Conservation (phyloP, 768 basidiomycete genomes). For the Leccinum broughii region DNA sequence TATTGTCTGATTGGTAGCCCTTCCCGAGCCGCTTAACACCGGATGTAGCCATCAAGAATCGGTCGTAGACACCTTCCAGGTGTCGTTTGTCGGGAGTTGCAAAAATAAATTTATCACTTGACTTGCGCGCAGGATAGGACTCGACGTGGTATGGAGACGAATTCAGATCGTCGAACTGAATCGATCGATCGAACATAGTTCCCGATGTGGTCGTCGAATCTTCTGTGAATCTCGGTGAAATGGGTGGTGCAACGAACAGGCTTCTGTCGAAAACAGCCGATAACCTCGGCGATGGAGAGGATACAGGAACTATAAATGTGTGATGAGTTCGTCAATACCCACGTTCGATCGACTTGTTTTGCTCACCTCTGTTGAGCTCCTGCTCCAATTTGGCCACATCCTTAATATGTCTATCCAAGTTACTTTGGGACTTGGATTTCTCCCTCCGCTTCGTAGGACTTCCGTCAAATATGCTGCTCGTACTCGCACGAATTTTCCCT, state of each 20-base stretch:
- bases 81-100: slow-evolving; percentile 61
- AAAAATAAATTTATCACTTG: slow-evolving; percentile 35
- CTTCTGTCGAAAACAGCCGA: slow-evolving; percentile 69
- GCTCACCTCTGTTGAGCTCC: slow-evolving; percentile 64
- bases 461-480: slow-evolving; percentile 37
- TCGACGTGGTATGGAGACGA: slow-evolving; percentile 65
- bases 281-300: slow-evolving; percentile 49
- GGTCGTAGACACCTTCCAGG: slow-evolving; percentile 76
- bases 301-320: slow-evolving; percentile 33
- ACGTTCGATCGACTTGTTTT: not conserved
- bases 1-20: slow-evolving; percentile 76
- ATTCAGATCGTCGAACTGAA: slow-evolving; percentile 46
- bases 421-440: slow-evolving; percentile 66
- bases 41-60: slow-evolving; percentile 78
- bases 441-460: slow-evolving; percentile 66
- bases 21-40: slow-evolving; percentile 79
- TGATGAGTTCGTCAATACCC: slow-evolving; percentile 6
- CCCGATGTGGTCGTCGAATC: slow-evolving; percentile 34
- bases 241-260: slow-evolving; percentile 61
- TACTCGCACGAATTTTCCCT: slow-evolving; percentile 13
- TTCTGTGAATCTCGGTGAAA: slow-evolving; percentile 39
- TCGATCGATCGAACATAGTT: slow-evolving; percentile 8
- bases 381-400: slow-evolving; percentile 64
- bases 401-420: slow-evolving; percentile 65
- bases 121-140: slow-evolving; percentile 56